Evolutionary conservation across 2,329 filamentous ascomycete species (phyloP).

Genomic region (Pyricularia sp.): DNA sequence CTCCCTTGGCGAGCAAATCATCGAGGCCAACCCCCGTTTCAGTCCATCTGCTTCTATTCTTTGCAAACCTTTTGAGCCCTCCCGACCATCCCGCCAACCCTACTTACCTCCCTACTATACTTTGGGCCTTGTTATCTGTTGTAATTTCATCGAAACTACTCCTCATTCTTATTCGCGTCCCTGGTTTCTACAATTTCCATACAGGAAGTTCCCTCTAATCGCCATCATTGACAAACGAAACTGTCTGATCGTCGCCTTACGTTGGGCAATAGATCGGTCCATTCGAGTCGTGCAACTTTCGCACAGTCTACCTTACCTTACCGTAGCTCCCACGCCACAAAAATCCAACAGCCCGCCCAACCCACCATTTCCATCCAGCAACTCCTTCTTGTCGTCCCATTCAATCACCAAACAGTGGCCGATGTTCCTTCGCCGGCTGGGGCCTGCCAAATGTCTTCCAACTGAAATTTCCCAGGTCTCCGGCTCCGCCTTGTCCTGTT

Average conservation of each 20-base stretch:
- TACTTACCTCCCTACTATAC: not conserved
- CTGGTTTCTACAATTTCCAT: not conserved
- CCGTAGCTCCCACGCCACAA: not conserved
- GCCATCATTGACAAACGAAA: not conserved
- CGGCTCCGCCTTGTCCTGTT: constrained; percentile 16
- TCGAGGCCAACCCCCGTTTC: not conserved
- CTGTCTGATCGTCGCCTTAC: not conserved
- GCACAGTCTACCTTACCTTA: not conserved
- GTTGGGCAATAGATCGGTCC: not conserved
- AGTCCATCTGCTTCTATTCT: not conserved
- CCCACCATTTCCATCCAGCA: not conserved
- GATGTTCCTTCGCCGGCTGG: constrained; percentile 1
- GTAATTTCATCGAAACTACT: not conserved
- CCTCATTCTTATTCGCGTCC: not conserved
- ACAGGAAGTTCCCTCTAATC: not conserved
- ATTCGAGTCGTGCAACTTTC: not conserved
- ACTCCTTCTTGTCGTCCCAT: not conserved
- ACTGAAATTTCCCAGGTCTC: not conserved
- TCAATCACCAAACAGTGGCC: not conserved
- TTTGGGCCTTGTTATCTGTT: not conserved
- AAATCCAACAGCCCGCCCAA: not conserved
- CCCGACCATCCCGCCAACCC: not conserved
- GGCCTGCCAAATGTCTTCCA: constrained; percentile 4
- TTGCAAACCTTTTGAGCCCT: not conserved
- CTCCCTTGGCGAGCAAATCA: not conserved